Evolutionary conservation across 345 rosid species (phyloP), one percentile per base, ranked within the genome.

Genomic region (Physaria fendleri): DNA sequence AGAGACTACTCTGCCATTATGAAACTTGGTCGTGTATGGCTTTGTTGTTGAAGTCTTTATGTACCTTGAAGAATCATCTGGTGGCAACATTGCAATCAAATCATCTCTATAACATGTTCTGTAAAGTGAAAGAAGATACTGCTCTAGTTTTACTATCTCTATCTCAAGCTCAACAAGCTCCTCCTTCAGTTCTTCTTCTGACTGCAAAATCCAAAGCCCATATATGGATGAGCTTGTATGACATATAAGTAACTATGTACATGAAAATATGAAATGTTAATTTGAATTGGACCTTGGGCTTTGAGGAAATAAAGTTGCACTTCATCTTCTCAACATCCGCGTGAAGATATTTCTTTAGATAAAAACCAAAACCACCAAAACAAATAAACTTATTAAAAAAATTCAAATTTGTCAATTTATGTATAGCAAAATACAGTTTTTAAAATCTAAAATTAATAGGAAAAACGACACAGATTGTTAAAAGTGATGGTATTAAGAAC

Each of bases 131-230:
- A 88, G 83, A 57, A 85, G 83, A 76, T 76, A 68, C 13, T 62
- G 64, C 49, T 88, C 96, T 55, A 88, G 56, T 56, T 49, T 79
- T 59, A 79, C 35, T 51, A 85, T 88, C 72, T 83, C 79, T 45
- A 64, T 64, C 76, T 88, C 93, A 56, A 83, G 82, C 13, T 57
- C 59, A 0, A 74, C 78, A 23, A 88, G 83, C 71, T 85, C 90
- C 53, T 48, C 70, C 68, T 39, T 80, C 49, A 85, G 75, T 57
- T 75, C 88, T 43, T 60, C 69, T 25, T 75, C 66, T 34, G 85
- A 78, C 93, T 85, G 72, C 69, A 18, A 33, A 42, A 23, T 55
- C 18, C 5, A 52, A 16, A 42, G 12, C 20, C 5, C 18, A 18
- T 11, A 12, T 12, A 32, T 5, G 15, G 46, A 24, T 60, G 23